A percentile compares a stretch with the other conserved stretches of the same genome.
phyloP scores from a whole-genome alignment of 2,329 filamentous ascomycete species.

The Tolypocladium ovalisporum region DNA sequence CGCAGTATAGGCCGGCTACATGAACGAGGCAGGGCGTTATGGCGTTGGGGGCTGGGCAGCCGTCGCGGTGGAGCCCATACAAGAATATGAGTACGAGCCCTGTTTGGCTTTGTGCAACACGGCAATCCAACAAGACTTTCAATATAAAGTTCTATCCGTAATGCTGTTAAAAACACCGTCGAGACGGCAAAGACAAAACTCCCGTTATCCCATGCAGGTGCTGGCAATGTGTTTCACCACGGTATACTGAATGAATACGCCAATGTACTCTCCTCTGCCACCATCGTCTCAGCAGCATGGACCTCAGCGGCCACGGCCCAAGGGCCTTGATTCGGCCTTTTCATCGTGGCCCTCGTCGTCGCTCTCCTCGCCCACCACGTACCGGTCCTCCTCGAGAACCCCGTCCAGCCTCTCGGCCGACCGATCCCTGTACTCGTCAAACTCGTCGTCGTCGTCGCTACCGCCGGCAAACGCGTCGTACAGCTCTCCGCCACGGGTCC shows the following conservation, averaged over 20 bases:
- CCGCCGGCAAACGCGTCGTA: conserved; percentile 97
- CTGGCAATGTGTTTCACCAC: background rate
- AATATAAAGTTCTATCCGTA: background rate
- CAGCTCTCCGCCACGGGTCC: conserved; percentile 69
- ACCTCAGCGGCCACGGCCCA: conserved; percentile 9
- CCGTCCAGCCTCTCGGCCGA: conserved; percentile 17
- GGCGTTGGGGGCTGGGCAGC: background rate
- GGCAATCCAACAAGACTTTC: background rate
- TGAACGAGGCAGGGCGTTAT: background rate
- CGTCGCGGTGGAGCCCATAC: background rate
- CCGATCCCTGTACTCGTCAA: conserved; percentile 30
- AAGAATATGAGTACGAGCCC: background rate
- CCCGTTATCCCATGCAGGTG: background rate
- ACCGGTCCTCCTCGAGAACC: conserved; percentile 24
- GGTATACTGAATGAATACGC: background rate
- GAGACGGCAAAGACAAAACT: background rate
- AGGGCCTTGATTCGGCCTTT: conserved; percentile 13
- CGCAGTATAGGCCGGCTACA: background rate
- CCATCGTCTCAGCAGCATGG: too few relatives aligned
- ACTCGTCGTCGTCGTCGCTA: conserved; percentile 52
- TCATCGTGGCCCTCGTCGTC: conserved; percentile 16
- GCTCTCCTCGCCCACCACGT: conserved; percentile 39
- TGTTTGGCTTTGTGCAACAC: background rate
- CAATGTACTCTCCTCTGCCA: background rate
- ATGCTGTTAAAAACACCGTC: background rate